Evolutionary conservation across 2,329 filamentous ascomycete species (phyloP), one percentile per base, ranked within the genome.

Genomic region (Pyrenochaeta sp.): DNA sequence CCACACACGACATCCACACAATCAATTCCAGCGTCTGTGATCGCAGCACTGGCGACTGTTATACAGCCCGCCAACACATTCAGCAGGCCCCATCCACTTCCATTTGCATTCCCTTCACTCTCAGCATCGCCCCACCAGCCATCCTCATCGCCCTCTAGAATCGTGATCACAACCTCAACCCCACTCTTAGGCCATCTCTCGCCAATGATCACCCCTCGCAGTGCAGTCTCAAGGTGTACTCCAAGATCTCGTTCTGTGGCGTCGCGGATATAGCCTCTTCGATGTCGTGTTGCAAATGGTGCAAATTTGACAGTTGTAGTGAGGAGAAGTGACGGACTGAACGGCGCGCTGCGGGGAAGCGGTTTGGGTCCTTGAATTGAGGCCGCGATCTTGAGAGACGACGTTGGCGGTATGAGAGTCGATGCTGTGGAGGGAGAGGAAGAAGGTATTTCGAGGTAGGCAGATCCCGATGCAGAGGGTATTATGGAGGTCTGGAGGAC

Each of bases 101-200:
- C 77, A 52, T 77, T 80, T n/a, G 88, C 85, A 48, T 77, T 80
- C 10, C 63, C 62, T 14, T 56, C 67, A 14, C 30, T 53, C 3
- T 52, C 59, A 29, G 53, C 60, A 71, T 86, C 83, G 4, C 83
- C 86, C 83, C 84, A 86, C 82, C 85, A 87, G 31, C 81, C 80
- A 66, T 94, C 90, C 72, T 97, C 91, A 70, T 98, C 95, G 2
- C 92, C 94, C 78, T 99, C 95, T 15, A 99, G 82, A 43, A 99
- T 87, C 0, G 92, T 97, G 43, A 99, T 87, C 15, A 97, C 89
- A 35, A 99, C 88, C 73, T 99, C 95, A n/a, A 97, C 88, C 39
- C 92, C 93, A 74, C 92, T 97, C 81, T 99, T 99, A n/a, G 95
- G 95, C 91, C 94, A 99, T 52, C 94, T 84, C 73, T 97, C 93